Percentiles rank a stretch among this genome's conserved stretches.
These are phyloP conservation scores for Annulohypoxylon nitens DNA, from an alignment of 495 filamentous ascomycete genomes.

Conservation along the genomic window DNA sequence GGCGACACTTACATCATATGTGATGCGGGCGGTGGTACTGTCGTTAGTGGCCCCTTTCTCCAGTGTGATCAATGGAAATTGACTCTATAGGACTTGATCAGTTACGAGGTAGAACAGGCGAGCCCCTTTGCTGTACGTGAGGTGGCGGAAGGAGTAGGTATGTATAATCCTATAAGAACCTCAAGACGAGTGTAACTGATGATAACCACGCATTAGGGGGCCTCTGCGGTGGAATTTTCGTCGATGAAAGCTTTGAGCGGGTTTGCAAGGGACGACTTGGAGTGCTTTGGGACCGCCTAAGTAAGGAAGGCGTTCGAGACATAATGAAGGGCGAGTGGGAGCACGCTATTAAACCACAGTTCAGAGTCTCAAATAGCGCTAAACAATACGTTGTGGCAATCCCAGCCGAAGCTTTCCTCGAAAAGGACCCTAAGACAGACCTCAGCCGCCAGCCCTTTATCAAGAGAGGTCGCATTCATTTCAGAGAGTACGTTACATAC, in stretches of 20 bases:
- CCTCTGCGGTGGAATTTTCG: constrained; percentile 44
- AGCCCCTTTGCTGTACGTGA: constrained; percentile 37
- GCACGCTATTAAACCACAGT: constrained; percentile 42
- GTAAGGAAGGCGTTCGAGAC: constrained; percentile 26
- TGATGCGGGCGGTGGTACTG: constrained; percentile 49
- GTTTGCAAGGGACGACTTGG: constrained; percentile 36
- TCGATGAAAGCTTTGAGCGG: constrained; percentile 47
- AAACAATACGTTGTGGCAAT: constrained; percentile 34
- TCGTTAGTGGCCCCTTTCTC: no score
- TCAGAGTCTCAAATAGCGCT: constrained; percentile 13
- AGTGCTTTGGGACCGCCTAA: constrained; percentile 26
- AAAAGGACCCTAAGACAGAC: constrained; percentile 5
- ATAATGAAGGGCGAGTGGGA: constrained; percentile 50
- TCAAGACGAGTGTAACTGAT: no score
- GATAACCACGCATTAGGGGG: no score
- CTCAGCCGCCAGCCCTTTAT: constrained; percentile 35
- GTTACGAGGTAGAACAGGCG: constrained; percentile 30
- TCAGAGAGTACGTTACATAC: constrained; percentile 14
- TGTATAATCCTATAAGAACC: no score
- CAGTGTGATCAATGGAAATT: no score
- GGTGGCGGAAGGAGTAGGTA: constrained; percentile 44
- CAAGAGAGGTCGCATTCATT: constrained; percentile 28
- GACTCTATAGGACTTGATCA: constrained; percentile 44
- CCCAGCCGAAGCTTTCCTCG: constrained; percentile 27
- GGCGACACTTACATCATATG: constrained; percentile 46